A percentile compares a stretch with the other conserved stretches of the same genome.
These are phyloP conservation scores for Anisodus acutangulus DNA, from an alignment of 257 asterid species.

Conservation along the genomic window DNA sequence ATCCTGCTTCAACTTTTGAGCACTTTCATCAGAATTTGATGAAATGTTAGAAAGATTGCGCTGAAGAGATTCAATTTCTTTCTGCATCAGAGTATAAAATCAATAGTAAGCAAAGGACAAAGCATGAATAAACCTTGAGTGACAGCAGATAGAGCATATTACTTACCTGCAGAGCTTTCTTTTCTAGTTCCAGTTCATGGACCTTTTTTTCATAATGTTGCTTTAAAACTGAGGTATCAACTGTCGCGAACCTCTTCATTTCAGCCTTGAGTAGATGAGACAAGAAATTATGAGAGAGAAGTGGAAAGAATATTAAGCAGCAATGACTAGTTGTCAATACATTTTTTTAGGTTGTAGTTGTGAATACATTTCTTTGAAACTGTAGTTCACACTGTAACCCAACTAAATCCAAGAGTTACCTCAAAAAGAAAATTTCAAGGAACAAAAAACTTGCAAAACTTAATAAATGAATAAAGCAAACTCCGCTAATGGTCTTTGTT, in stretches of 20 bases:
- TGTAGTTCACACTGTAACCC: not conserved
- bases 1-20: slow-evolving; percentile 90
- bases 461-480: slow-evolving; percentile 11
- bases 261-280: slow-evolving; percentile 66
- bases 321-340: not conserved
- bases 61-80: slow-evolving; percentile 85
- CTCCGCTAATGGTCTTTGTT: not conserved
- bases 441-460: slow-evolving; percentile 9
- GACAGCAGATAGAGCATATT: slow-evolving; percentile 24
- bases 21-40: slow-evolving; percentile 81
- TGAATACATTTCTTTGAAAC: not conserved
- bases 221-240: slow-evolving; percentile 81
- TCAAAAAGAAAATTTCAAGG: not conserved
- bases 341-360: not conserved
- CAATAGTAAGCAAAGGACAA: slow-evolving; percentile 31
- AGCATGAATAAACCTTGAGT: not conserved
- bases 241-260: slow-evolving; percentile 68
- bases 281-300: slow-evolving; percentile 23
- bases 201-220: slow-evolving; percentile 94
- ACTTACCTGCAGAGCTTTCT: slow-evolving; percentile 79
- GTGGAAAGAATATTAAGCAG: slow-evolving; percentile 20
- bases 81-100: slow-evolving; percentile 49
- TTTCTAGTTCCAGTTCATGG: slow-evolving; percentile 84
- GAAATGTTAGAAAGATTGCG: slow-evolving; percentile 70
- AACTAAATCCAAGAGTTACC: slow-evolving; percentile 1